Evolutionary conservation across 1,284 basidiomycete genomes (phyloP).

Genomic region (Sphagnurus paluster): DNA sequence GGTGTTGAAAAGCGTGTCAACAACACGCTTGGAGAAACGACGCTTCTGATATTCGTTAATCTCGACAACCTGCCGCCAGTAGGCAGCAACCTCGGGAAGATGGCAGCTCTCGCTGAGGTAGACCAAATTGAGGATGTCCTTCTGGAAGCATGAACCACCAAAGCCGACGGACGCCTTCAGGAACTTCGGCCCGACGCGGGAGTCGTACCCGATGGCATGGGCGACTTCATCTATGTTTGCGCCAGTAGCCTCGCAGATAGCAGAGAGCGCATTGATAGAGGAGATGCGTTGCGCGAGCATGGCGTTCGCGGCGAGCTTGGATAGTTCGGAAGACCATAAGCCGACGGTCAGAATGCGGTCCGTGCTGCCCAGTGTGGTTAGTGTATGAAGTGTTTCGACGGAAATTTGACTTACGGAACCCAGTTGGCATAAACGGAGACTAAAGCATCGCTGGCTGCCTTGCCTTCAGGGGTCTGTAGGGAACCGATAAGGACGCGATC

Average conservation of each 20-base stretch:
- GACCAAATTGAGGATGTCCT: constrained; percentile 98
- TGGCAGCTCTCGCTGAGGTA: constrained; percentile 95
- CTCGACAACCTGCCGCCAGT: constrained; percentile 94
- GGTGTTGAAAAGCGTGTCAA: constrained; percentile 97
- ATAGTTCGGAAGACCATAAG: constrained; percentile 97
- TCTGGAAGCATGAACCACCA: constrained; percentile 99
- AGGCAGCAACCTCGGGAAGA: constrained; percentile 95
- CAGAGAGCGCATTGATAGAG: constrained; percentile 96
- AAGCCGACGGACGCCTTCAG: constrained; percentile 96
- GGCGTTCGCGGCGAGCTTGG: constrained; percentile 98
- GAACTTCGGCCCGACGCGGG: constrained; percentile 94
- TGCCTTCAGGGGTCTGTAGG: constrained; percentile 85
- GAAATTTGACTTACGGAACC: constrained; percentile 73
- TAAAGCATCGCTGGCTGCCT: constrained; percentile 78
- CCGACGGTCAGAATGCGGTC: constrained; percentile 92
- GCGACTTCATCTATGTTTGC: constrained; percentile 99
- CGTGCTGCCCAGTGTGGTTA: constrained; percentile 38
- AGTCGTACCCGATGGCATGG: constrained; percentile 91
- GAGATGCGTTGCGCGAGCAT: constrained; percentile 99
- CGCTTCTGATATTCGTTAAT: constrained; percentile 98
- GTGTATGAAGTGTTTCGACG: constrained; percentile 4
- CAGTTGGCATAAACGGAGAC: constrained; percentile 90
- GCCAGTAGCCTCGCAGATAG: constrained; percentile 99
- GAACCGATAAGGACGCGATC: constrained; percentile 98
- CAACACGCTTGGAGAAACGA: constrained; percentile 87